Evolutionary conservation across 805 yeast species (phyloP).

Genomic region (Sugiyamaella americana): DNA sequence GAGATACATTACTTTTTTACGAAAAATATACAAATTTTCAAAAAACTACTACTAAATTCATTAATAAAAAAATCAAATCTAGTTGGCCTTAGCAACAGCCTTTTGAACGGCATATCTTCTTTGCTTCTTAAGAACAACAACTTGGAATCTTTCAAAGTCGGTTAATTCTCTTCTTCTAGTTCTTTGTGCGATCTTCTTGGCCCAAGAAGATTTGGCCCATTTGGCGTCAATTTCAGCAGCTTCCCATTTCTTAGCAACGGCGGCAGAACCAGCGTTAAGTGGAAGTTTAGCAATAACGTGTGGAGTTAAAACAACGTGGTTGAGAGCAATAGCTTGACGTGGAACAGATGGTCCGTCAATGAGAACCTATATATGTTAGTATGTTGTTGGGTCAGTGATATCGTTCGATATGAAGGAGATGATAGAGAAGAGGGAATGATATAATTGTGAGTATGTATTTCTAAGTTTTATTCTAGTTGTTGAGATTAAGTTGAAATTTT

Average conservation of each 20-base stretch:
- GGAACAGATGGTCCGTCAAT: constrained; percentile 95
- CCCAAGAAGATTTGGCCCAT: constrained; percentile 95
- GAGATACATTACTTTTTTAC: no score
- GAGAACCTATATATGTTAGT: constrained; percentile 55
- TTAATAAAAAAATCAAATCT: not conserved
- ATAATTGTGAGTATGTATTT: no score
- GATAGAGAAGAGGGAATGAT: no score
- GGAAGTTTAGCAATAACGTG: constrained; percentile 77
- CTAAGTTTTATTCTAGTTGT: no score
- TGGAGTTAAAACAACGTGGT: constrained; percentile 89
- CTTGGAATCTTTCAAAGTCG: constrained; percentile 99
- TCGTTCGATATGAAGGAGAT: no score
- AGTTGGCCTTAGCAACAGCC: constrained; percentile 80
- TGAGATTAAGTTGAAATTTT: no score
- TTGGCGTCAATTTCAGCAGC: constrained; percentile 81
- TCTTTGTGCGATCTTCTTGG: constrained; percentile 95
- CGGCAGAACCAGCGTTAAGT: constrained; percentile 88
- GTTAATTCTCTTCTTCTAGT: constrained; percentile 87
- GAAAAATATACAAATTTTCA: not conserved
- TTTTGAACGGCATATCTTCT: constrained; percentile 90
- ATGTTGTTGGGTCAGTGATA: no score
- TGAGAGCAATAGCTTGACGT: constrained; percentile 88
- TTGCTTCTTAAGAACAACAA: constrained; percentile 94
- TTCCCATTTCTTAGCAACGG: constrained; percentile 88
- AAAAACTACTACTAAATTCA: not conserved